Conservation (phyloP, 164 flowering plant species). For the Piper longum region DNA sequence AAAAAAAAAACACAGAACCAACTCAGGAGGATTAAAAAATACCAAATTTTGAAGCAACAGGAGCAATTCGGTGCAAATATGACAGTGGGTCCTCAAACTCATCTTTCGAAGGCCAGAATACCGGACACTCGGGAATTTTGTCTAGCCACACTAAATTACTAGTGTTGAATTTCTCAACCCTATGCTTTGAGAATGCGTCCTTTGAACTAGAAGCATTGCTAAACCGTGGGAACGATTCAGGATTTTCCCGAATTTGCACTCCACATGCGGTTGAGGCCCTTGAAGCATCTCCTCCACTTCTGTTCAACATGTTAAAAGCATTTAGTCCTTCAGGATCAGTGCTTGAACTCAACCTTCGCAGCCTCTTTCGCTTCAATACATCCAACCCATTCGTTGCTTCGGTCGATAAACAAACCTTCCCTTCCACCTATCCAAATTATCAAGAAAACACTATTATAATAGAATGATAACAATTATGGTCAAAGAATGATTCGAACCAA, state of each 20-base stretch:
- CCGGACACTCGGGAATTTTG: constrained; percentile 79
- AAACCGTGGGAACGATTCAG: constrained; percentile 19
- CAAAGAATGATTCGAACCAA: too few relatives aligned
- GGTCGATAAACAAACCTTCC: constrained; percentile 57
- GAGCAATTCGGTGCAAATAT: constrained; percentile 84
- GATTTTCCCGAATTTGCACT: constrained; percentile 30
- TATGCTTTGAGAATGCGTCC: constrained; percentile 37
- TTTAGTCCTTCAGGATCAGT: constrained; percentile 15
- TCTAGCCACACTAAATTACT: constrained; percentile 72
- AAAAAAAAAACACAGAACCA: not conserved
- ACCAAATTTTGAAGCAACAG: constrained; percentile 94
- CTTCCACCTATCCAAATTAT: constrained; percentile 96
- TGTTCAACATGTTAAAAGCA: constrained; percentile 36
- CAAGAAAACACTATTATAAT: too few relatives aligned
- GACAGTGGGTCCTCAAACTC: constrained; percentile 93
- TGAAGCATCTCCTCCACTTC: constrained; percentile 91
- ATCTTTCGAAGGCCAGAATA: constrained; percentile 67
- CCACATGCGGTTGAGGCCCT: constrained; percentile 61
- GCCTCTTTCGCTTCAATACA: constrained; percentile 62
- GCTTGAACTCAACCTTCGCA: constrained; percentile 43
- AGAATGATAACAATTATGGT: too few relatives aligned
- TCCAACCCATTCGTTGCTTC: constrained; percentile 58
- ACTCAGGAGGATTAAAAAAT: constrained; percentile 8
- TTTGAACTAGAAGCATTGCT: constrained; percentile 24
- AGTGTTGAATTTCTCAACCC: constrained; percentile 40